These are phyloP conservation scores for Xylaria hypoxylon DNA, from an alignment of 2,329 filamentous ascomycete genomes.

Conservation along the genomic window DNA sequence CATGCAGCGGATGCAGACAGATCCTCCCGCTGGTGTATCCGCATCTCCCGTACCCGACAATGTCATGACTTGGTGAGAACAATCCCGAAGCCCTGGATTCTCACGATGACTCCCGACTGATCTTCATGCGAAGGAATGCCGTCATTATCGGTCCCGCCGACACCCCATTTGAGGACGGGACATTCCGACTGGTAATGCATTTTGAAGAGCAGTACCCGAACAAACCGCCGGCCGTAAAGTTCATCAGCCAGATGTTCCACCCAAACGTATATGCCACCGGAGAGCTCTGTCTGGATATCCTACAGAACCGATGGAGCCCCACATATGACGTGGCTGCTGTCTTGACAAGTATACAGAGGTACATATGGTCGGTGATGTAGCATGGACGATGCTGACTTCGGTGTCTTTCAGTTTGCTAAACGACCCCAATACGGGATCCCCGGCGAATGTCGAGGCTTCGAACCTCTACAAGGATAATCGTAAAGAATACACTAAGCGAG, in stretches of 20 bases:
- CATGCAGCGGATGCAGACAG: constrained; percentile 94
- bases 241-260: constrained; percentile 99
- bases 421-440: constrained; percentile 97
- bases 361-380: constrained; percentile 26
- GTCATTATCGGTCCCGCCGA: constrained; percentile 98
- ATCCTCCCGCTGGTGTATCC: constrained; percentile 95
- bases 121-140: constrained; percentile 77
- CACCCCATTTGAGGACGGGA: constrained; percentile 98
- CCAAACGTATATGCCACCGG: constrained; percentile 98
- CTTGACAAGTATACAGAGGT: constrained; percentile 98
- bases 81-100: constrained; percentile 29
- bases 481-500: constrained; percentile 94
- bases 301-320: constrained; percentile 98
- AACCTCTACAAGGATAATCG: constrained; percentile 99
- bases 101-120: constrained; percentile 45
- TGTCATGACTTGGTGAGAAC: constrained; percentile 90
- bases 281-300: constrained; percentile 94
- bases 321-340: constrained; percentile 98
- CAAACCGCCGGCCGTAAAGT: constrained; percentile 97
- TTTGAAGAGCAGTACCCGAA: constrained; percentile 99
- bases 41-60: constrained; percentile 96
- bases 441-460: constrained; percentile 96
- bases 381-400: constrained; percentile 9
- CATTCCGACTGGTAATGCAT: constrained; percentile 97
- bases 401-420: constrained; percentile 79